phyloP scores from a whole-genome alignment of 1,284 basidiomycete genomes.

The Sanghuangporus weigelae region DNA sequence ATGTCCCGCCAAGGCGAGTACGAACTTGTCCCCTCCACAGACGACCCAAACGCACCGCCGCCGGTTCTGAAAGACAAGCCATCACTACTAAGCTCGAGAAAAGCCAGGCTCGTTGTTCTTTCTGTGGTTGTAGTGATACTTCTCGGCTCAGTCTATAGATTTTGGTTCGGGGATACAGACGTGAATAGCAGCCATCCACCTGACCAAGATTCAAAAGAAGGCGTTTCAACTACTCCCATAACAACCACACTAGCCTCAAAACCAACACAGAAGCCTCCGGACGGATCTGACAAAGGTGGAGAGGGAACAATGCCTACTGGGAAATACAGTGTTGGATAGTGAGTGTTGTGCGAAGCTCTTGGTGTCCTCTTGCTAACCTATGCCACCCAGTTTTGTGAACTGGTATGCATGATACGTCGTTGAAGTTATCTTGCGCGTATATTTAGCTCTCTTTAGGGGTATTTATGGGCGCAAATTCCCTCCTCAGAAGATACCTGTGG shows the following conservation, averaged over 20 bases:
- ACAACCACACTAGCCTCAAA: background rate
- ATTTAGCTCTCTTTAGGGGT: slow-evolving; percentile 55
- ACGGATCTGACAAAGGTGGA: slow-evolving; percentile 4
- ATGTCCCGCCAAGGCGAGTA: slow-evolving; percentile 15
- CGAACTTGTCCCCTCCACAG: slow-evolving; percentile 16
- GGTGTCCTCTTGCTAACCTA: slow-evolving; percentile 10
- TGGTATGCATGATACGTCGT: slow-evolving; percentile 40
- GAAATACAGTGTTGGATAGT: slow-evolving; percentile 79
- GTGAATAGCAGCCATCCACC: background rate
- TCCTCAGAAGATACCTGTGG: slow-evolving; percentile 72
- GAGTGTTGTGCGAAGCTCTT: slow-evolving; percentile 30
- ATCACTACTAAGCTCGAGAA: background rate
- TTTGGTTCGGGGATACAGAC: slow-evolving; percentile 12
- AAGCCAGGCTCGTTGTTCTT: slow-evolving; percentile 7
- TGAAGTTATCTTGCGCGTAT: background rate
- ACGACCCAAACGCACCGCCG: slow-evolving; percentile 8
- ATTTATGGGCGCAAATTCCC: slow-evolving; percentile 90
- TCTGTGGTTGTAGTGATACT: slow-evolving; percentile 6
- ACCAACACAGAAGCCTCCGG: slow-evolving; percentile 7
- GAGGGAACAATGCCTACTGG: slow-evolving; percentile 33
- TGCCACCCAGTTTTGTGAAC: slow-evolving; percentile 58
- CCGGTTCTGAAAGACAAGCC: background rate
- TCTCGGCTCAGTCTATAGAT: slow-evolving; percentile 10
- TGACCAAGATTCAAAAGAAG: slow-evolving; percentile 1
- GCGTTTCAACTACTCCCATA: background rate